Evolutionary conservation across 83 land plant genomes (phyloP).

Genomic region (Picea abies): DNA sequence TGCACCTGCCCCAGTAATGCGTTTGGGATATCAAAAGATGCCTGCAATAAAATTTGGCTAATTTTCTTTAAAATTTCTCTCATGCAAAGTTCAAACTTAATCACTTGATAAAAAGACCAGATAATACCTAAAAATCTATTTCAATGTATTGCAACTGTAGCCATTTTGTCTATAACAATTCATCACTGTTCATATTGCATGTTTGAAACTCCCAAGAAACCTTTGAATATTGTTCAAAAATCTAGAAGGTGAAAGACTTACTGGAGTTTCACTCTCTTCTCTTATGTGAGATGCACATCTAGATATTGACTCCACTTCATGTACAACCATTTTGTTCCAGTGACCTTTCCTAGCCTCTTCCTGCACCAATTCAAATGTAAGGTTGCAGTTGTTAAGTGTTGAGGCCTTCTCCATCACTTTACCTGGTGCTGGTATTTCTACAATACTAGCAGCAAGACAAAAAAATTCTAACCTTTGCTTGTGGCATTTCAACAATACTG

Average conservation of each 20-base stretch:
- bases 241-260: constrained; percentile 25
- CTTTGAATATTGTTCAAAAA: background rate
- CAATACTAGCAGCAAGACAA: no score
- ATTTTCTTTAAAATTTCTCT: background rate
- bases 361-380: no score
- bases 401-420: no score
- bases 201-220: no score
- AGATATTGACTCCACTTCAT: no score
- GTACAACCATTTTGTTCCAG: no score
- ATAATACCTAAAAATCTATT: background rate
- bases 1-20: constrained; percentile 58
- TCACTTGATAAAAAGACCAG: background rate
- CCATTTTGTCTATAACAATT: no score
- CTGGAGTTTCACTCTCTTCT: background rate
- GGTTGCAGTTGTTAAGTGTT: no score
- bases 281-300: no score
- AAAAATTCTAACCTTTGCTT: constrained; percentile 26
- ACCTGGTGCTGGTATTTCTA: no score
- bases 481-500: constrained; percentile 61
- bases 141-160: background rate
- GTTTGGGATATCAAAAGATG: constrained; percentile 15
- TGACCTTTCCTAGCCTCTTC: no score
- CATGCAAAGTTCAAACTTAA: background rate
- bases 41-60: background rate
- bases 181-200: no score